phyloP scores from a whole-genome alignment of 176 grass and related monocot species.

The Guadua angustifolia region DNA sequence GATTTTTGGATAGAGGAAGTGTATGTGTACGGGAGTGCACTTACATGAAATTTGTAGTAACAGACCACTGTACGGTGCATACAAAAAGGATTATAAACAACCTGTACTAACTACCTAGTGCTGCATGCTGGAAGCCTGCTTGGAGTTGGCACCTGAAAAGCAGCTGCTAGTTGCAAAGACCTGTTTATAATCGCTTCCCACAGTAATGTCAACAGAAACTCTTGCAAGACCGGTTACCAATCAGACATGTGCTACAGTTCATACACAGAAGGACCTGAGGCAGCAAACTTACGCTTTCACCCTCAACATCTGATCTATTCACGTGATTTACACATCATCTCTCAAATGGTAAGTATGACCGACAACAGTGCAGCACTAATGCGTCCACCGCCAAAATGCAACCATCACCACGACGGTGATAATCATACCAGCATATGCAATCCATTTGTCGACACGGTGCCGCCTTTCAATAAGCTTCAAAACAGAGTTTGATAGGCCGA shows the following conservation, averaged over 20 bases:
- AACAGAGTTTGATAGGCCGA: constrained; percentile 87
- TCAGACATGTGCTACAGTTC: not conserved
- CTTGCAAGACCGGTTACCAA: not conserved
- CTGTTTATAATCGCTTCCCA: not conserved
- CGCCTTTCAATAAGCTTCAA: constrained; percentile 91
- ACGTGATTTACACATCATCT: constrained; percentile 1
- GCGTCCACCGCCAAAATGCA: constrained; percentile 73
- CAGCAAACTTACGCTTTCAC: constrained; percentile 9
- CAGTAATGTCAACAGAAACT: not conserved
- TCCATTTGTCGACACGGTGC: constrained; percentile 85
- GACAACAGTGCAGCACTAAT: constrained; percentile 44
- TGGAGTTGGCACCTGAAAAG: not conserved
- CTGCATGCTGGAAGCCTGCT: not conserved
- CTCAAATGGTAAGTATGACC: not conserved
- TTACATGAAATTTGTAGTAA: constrained; percentile 7
- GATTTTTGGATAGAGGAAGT: not conserved
- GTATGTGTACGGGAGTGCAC: not conserved
- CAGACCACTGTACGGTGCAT: constrained; percentile 5
- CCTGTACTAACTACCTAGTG: not conserved
- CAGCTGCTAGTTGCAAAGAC: not conserved
- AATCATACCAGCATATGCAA: constrained; percentile 86
- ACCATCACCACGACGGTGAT: constrained; percentile 65
- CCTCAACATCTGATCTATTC: not conserved
- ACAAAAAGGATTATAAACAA: constrained; percentile 11
- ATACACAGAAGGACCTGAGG: not conserved